phyloP scores from a whole-genome alignment of 345 rosid species.

The Salix caprea region DNA sequence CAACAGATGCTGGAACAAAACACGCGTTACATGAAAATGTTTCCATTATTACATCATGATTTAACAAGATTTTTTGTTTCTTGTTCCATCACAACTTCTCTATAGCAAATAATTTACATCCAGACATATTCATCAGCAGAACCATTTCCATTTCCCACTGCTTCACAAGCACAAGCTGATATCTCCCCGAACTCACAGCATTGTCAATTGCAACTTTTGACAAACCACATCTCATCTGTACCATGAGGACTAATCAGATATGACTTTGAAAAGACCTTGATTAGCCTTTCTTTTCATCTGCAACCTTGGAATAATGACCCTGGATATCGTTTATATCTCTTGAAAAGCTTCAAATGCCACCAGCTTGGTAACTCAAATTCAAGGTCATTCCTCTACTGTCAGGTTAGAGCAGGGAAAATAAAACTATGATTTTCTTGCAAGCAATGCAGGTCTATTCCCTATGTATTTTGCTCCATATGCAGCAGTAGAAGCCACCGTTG shows the following conservation, averaged over 20 bases:
- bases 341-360: background rate
- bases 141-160: too few species aligned
- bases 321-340: background rate
- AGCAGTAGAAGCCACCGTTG: conserved; percentile 69
- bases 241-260: background rate
- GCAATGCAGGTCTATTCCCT: conserved; percentile 40
- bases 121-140: too few species aligned
- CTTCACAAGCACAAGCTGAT: too few species aligned
- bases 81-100: too few species aligned
- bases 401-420: background rate
- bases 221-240: background rate
- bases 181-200: too few species aligned
- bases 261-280: background rate
- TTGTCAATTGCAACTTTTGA: background rate
- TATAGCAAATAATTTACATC: too few species aligned
- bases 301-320: background rate
- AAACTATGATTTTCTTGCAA: conserved; percentile 36
- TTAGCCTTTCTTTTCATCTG: background rate
- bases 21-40: too few species aligned
- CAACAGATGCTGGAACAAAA: too few species aligned
- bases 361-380: too few species aligned
- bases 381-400: too few species aligned
- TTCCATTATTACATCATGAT: too few species aligned
- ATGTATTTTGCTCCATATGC: conserved; percentile 74
- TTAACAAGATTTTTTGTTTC: too few species aligned